These are phyloP conservation scores for Plasmodium vivax DNA, from an alignment of 169 alveolate species.

Conservation along the genomic window DNA sequence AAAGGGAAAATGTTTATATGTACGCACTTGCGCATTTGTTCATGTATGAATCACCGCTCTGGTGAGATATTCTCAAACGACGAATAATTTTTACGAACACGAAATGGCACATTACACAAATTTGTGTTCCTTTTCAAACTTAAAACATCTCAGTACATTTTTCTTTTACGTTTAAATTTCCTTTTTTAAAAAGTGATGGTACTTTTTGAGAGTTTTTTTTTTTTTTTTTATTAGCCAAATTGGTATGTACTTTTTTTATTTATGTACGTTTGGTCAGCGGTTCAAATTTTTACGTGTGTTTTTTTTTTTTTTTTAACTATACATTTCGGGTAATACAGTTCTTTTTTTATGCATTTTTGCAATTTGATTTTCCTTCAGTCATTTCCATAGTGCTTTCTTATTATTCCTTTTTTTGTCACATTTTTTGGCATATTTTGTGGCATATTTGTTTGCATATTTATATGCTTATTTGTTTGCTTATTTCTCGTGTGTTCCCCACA, in stretches of 20 bases:
- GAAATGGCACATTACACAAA: background rate
- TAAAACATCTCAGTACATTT: background rate
- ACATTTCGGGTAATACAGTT: background rate
- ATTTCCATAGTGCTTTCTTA: background rate
- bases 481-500: background rate
- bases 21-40: background rate
- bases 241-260: background rate
- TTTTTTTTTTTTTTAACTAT: background rate
- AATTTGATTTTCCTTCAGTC: background rate
- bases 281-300: background rate
- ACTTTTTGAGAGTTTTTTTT: background rate
- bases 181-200: background rate
- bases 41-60: background rate
- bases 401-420: background rate
- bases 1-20: background rate
- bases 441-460: background rate
- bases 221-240: background rate
- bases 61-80: background rate
- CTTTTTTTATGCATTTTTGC: background rate
- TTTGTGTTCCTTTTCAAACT: background rate
- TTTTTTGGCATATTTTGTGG: background rate
- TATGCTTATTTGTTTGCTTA: background rate
- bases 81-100: background rate
- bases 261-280: background rate
- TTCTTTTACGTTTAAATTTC: background rate